phyloP scores from a whole-genome alignment of 352 stramenopile species.

The Phytophthora fragariaefolia region DNA sequence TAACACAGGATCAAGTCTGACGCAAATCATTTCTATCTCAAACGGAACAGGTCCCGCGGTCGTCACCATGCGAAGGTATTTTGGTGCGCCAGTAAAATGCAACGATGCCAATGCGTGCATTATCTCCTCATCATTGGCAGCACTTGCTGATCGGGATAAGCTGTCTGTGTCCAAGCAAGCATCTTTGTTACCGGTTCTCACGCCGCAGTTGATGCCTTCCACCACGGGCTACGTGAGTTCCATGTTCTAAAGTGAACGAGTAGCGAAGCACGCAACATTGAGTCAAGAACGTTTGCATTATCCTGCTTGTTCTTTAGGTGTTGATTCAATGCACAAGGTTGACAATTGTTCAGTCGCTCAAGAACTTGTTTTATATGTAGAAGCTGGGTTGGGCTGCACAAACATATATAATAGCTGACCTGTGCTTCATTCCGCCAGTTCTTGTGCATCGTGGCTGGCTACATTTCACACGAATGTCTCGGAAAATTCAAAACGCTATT shows the following conservation, averaged over 20 bases:
- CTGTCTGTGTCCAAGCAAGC: background rate
- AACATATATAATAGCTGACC: constrained; percentile 66
- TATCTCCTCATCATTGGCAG: background rate
- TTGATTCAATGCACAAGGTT: constrained; percentile 29
- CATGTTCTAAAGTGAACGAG: background rate
- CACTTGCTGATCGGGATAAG: background rate
- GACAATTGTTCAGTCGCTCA: constrained; percentile 54
- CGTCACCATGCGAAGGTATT: background rate
- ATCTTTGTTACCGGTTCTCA: background rate
- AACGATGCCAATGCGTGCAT: background rate
- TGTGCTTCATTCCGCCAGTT: constrained; percentile 68
- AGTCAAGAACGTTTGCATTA: background rate
- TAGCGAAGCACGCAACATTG: constrained; percentile 39
- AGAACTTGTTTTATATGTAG: constrained; percentile 70
- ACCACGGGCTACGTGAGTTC: background rate
- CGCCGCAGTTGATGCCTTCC: background rate
- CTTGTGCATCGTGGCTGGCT: constrained; percentile 54
- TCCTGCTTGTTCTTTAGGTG: background rate
- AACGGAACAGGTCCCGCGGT: background rate
- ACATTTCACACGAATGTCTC: constrained; percentile 59
- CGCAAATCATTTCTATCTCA: constrained; percentile 14
- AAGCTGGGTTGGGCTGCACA: constrained; percentile 59
- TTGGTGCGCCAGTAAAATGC: background rate
- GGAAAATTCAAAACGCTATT: constrained; percentile 40
- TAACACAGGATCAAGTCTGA: constrained; percentile 37